Base-by-base conservation (phyloP, 257 asterid genomes). In the Nicotiana tomentosiformis region DNA sequence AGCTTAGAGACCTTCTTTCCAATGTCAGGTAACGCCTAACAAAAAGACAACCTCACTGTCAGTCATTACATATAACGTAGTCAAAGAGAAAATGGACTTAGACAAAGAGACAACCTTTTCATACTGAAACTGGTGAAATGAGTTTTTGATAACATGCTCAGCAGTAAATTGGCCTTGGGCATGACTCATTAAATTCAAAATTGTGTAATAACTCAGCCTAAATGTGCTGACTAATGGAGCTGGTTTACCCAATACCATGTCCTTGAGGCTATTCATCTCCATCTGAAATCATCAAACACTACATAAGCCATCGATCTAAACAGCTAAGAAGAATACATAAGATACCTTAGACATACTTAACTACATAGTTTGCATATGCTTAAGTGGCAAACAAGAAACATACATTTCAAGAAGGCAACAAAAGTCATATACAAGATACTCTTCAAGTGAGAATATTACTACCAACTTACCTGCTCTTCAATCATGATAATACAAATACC, bases 111-210 rank as follows among this genome's bases (percentile, higher is more conserved):
- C 17, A 69, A 94, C 98, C 99, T 96, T 96, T 86, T 96, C 98
- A 78, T 96, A 89, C 90, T 96, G 99, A 88, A 94, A 96, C 87
- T 96, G 99, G 84, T 93, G 99, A 86, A 96, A 96, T 29, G 98
- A 96, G 84, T 96, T 84, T 86, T 87, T 90, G 88, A 96, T 96
- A 84, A 94, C 98, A 89, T 93, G 99, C 93, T 96, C 98, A 66
- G 99, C 98, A 61, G 98, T 93, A 88, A 96, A 93, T 87, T 94
- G 99, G 65, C 98, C 98, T 89, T 96, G 98, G 74, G 98, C 97
- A 66, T 97, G 98, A 86, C 98, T 96, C 98, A 96, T 92, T 84
- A 96, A 90, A 86, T 96, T 96, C 87, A 96, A 82, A 86, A 96
- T 93, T 37, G 99, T 88, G 88, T 94, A 96, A 92, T 96, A 96